These are phyloP conservation scores for Sclerotinia sclerotiorum DNA, from an alignment of 2,329 filamentous ascomycete genomes.

Conservation along the genomic window DNA sequence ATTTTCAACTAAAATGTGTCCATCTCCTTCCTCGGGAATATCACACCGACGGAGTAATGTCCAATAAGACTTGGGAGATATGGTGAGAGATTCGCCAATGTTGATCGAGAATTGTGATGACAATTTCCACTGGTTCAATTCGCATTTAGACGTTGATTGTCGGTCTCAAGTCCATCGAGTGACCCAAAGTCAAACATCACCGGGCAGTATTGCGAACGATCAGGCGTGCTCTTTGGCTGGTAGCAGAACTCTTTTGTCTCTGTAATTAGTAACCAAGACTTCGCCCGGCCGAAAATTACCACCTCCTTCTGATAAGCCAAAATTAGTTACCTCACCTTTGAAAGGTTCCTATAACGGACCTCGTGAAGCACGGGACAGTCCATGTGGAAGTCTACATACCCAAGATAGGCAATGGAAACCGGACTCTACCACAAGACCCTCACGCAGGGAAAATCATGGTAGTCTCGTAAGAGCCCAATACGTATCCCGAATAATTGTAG, in stretches of 20 bases:
- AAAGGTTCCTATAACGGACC: not conserved
- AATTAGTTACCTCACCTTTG: not conserved
- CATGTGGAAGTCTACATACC: slow-evolving; percentile 12
- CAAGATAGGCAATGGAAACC: not conserved
- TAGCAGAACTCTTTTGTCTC: not conserved
- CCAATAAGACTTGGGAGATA: not conserved
- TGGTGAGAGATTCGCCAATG: not conserved
- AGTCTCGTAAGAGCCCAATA: not conserved
- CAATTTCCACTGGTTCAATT: not conserved
- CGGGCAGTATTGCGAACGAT: not conserved
- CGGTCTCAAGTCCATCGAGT: not conserved
- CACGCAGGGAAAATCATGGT: not conserved
- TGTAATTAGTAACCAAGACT: slow-evolving; percentile 15
- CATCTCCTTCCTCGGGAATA: not conserved
- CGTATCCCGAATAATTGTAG: not conserved
- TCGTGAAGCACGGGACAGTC: slow-evolving; percentile 4
- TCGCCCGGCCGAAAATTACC: not conserved
- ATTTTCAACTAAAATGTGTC: not conserved
- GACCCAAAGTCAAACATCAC: not conserved
- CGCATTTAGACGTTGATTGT: not conserved
- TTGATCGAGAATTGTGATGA: not conserved
- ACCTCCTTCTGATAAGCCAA: not conserved
- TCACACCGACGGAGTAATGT: not conserved
- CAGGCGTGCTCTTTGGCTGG: slow-evolving; percentile 11
- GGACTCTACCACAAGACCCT: not conserved